Conservation (phyloP, 1,284 basidiomycete species). For the Abortiporus biennis region DNA sequence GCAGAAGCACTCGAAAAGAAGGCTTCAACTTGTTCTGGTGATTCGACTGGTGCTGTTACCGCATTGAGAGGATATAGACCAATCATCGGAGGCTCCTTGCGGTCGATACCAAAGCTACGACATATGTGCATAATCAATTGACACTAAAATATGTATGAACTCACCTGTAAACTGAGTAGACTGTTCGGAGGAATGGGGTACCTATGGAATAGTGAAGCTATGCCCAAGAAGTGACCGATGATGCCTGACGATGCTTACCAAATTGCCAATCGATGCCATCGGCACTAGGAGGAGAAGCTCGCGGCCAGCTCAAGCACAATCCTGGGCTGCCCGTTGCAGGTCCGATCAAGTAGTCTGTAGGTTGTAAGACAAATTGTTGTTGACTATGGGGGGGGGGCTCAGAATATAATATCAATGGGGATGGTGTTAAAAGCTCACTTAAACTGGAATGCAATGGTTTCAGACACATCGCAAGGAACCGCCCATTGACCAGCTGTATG, state of each 20-base stretch:
- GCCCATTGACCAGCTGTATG: constrained; percentile 69
- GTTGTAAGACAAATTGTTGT: constrained; percentile 61
- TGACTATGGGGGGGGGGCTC: constrained; percentile 29
- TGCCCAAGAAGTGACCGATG: no score
- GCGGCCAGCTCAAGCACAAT: constrained; percentile 81
- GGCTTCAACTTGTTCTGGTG: constrained; percentile 37
- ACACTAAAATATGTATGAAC: constrained; percentile 1
- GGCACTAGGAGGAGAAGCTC: constrained; percentile 54
- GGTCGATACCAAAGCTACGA: constrained; percentile 63
- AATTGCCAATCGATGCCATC: constrained; percentile 89
- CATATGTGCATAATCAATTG: constrained; percentile 3
- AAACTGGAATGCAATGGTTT: constrained; percentile 69
- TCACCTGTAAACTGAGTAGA: constrained; percentile 80
- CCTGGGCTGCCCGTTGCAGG: constrained; percentile 58
- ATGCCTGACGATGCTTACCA: constrained; percentile 30
- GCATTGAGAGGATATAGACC: constrained; percentile 62
- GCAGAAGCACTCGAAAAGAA: constrained; percentile 59
- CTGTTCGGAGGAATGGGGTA: constrained; percentile 73
- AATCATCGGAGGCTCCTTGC: constrained; percentile 66
- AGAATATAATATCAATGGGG: background rate
- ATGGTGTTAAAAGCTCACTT: constrained; percentile 37
- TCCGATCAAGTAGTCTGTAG: constrained; percentile 81
- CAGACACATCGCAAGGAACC: constrained; percentile 68
- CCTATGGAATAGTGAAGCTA: constrained; percentile 32
- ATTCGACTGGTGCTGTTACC: constrained; percentile 33